phyloP scores from a whole-genome alignment of 768 basidiomycete genomes.

The Tricholomella constricta region DNA sequence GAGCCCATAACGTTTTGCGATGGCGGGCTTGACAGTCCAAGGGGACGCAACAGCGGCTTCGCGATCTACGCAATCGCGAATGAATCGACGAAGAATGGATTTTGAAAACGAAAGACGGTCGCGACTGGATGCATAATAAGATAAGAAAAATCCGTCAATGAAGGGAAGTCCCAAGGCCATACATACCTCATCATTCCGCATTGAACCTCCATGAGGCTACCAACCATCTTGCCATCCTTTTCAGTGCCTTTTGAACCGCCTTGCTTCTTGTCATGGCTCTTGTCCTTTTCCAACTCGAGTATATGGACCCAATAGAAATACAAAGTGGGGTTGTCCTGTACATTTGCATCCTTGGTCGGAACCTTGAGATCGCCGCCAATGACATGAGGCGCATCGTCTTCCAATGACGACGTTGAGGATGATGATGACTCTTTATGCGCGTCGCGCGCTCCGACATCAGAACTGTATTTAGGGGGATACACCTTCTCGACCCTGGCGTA shows the following conservation, averaged over 20 bases:
- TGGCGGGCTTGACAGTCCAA: constrained; percentile 88
- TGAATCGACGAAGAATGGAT: constrained; percentile 93
- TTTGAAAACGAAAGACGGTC: constrained; percentile 96
- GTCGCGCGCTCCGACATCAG: constrained; percentile 48
- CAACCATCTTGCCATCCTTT: constrained; percentile 63
- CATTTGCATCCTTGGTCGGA: constrained; percentile 66
- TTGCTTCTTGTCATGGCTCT: constrained; percentile 62
- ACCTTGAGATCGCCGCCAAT: constrained; percentile 81
- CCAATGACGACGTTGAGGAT: constrained; percentile 37
- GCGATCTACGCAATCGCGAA: constrained; percentile 93
- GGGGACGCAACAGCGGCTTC: constrained; percentile 92
- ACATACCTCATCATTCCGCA: constrained; percentile 78
- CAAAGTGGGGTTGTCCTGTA: constrained; percentile 73
- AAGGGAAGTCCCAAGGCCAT: neutral
- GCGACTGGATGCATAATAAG: constrained; percentile 54
- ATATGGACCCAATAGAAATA: constrained; percentile 92
- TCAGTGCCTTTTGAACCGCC: constrained; percentile 52
- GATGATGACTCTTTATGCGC: constrained; percentile 51
- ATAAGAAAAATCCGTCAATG: neutral
- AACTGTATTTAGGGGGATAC: constrained; percentile 61
- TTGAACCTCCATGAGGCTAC: constrained; percentile 82
- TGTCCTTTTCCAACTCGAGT: constrained; percentile 73
- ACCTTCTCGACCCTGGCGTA: constrained; percentile 81
- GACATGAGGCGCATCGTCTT: constrained; percentile 62
- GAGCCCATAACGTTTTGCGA: constrained; percentile 86